Evolutionary conservation across 345 rosid species (phyloP).

Genomic region (Trapa bicornis): DNA sequence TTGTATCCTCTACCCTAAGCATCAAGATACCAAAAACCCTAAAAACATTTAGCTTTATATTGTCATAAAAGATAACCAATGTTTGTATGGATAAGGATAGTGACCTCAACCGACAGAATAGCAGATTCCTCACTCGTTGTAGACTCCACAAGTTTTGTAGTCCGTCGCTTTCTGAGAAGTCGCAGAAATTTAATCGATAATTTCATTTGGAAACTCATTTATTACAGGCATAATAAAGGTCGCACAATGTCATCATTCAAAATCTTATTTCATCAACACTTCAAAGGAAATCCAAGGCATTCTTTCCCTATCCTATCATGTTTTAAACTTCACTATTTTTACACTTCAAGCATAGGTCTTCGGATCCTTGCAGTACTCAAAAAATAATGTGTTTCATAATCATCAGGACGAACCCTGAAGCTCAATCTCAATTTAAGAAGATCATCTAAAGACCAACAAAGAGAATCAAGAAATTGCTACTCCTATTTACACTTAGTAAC

Average conservation of each 20-base stretch:
- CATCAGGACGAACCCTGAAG: background rate
- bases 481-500: background rate
- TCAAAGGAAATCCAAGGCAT: background rate
- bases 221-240: background rate
- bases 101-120: slow-evolving; percentile 84
- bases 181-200: slow-evolving; percentile 12
- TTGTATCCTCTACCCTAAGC: slow-evolving; percentile 89
- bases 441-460: background rate
- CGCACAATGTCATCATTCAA: background rate
- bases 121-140: slow-evolving; percentile 65
- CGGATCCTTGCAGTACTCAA: background rate
- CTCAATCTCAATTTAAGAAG: background rate
- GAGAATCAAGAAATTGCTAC: background rate
- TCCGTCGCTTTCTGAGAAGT: slow-evolving; percentile 43
- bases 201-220: background rate
- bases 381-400: background rate
- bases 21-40: slow-evolving; percentile 1
- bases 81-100: background rate
- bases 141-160: slow-evolving; percentile 28
- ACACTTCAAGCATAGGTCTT: background rate
- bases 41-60: background rate
- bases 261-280: no score
- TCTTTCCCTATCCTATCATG: background rate
- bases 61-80: background rate
- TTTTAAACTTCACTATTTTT: background rate